Conservation (phyloP, 2,329 filamentous ascomycete genomes). For the Microcyclospora pomicola region DNA sequence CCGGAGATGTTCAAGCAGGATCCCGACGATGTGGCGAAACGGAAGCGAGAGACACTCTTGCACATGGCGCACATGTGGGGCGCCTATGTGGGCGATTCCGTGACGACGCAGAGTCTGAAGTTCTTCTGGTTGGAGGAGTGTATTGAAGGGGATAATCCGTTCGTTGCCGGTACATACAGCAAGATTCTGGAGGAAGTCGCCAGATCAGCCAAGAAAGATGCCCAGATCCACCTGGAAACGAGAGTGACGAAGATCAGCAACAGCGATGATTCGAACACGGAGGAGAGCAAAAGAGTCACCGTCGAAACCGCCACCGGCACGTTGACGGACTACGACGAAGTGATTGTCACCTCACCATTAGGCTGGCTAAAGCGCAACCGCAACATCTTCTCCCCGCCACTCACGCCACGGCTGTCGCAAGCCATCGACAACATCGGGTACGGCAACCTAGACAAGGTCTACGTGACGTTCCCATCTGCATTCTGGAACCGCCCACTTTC, state of each 20-base stretch:
- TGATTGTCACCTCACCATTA: conserved; percentile 54
- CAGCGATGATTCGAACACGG: conserved; percentile 1
- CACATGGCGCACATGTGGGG: conserved; percentile 54
- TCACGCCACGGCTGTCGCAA: conserved; percentile 43
- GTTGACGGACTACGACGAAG: conserved; percentile 46
- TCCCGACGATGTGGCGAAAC: conserved; percentile 25
- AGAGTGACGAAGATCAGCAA: conserved; percentile 32
- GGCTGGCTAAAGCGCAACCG: conserved; percentile 53
- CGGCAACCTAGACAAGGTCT: conserved; percentile 58
- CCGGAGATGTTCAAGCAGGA: conserved; percentile 26
- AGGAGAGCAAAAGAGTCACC: conserved; percentile 27
- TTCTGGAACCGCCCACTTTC: conserved; percentile 48
- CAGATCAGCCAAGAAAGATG: conserved; percentile 41
- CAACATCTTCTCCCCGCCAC: conserved; percentile 43
- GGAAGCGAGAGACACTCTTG: conserved; percentile 36
- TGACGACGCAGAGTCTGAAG: conserved; percentile 53
- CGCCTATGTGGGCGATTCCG: conserved; percentile 52
- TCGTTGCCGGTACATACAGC: conserved; percentile 47
- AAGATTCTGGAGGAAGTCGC: conserved; percentile 47
- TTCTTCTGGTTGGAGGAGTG: conserved; percentile 70
- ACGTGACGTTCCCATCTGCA: conserved; percentile 51
- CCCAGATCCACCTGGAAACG: conserved; percentile 38
- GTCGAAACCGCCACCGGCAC: conserved; percentile 36
- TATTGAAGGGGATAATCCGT: conserved; percentile 55
- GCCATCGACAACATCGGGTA: conserved; percentile 55